These are phyloP conservation scores for Lentinula detonsa DNA, from an alignment of 768 basidiomycete genomes.

Conservation along the genomic window DNA sequence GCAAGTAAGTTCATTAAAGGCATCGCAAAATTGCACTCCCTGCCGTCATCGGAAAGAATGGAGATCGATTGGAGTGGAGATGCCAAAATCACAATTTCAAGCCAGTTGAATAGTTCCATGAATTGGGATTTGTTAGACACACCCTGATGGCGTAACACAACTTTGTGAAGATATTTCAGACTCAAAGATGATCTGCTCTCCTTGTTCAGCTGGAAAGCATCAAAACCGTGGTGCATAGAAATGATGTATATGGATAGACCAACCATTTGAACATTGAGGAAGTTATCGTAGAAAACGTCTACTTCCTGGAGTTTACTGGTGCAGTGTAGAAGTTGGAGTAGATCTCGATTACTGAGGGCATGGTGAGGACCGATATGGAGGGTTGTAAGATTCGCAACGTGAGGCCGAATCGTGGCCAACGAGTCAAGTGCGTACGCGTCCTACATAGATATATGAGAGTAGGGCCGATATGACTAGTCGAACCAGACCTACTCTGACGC, in stretches of 20 bases:
- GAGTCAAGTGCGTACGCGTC: conserved; percentile 5
- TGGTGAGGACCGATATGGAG: conserved; percentile 4
- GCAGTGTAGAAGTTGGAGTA: background rate
- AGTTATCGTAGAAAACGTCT: conserved; percentile 6
- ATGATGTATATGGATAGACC: background rate
- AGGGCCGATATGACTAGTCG: background rate
- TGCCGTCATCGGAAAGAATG: background rate
- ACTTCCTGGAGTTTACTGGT: background rate
- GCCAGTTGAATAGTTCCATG: background rate
- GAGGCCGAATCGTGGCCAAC: background rate
- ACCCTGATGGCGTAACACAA: conserved; percentile 3
- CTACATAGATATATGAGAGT: background rate
- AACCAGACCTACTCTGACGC: background rate
- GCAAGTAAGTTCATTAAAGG: background rate
- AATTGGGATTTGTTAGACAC: conserved; percentile 1
- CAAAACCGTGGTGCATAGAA: background rate
- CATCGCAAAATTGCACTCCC: conserved; percentile 4
- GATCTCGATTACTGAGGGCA: conserved; percentile 1
- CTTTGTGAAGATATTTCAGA: background rate
- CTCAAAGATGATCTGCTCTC: background rate
- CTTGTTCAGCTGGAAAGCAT: background rate
- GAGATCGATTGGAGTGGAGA: background rate
- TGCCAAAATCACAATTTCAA: background rate
- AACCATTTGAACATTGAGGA: background rate
- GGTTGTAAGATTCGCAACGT: background rate